Evolutionary conservation across 2,329 filamentous ascomycete genomes (phyloP).

Genomic region (Tolypocladium sp.): DNA sequence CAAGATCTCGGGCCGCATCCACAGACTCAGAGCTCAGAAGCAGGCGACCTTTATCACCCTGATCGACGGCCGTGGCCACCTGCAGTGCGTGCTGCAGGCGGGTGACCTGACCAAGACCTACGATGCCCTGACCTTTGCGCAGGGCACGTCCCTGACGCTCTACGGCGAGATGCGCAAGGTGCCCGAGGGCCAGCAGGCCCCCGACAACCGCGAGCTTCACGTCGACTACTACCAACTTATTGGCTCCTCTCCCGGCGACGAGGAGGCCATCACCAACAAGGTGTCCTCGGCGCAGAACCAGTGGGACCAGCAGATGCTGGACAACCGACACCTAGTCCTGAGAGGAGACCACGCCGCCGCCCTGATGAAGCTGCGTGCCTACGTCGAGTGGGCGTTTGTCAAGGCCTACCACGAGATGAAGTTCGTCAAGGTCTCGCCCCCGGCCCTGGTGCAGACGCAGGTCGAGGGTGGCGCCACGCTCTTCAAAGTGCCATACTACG

Average conservation of each 20-base stretch:
- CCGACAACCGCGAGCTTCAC: slow-evolving; percentile 78
- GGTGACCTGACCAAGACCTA: slow-evolving; percentile 86
- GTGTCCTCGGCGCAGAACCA: slow-evolving; percentile 33
- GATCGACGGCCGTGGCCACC: slow-evolving; percentile 58
- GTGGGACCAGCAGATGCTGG: slow-evolving; percentile 53
- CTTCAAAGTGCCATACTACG: slow-evolving; percentile 85
- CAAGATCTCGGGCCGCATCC: slow-evolving; percentile 71
- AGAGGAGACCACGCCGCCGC: slow-evolving; percentile 77
- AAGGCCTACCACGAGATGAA: slow-evolving; percentile 67
- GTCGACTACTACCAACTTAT: slow-evolving; percentile 83
- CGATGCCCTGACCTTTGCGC: slow-evolving; percentile 75
- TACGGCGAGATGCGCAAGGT: slow-evolving; percentile 78
- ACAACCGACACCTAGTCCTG: slow-evolving; percentile 76
- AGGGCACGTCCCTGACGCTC: slow-evolving; percentile 79
- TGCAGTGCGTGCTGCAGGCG: slow-evolving; percentile 33
- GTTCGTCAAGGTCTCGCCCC: slow-evolving; percentile 77
- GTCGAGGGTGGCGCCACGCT: slow-evolving; percentile 88
- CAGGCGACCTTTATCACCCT: slow-evolving; percentile 81
- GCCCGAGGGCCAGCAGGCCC: slow-evolving; percentile 67
- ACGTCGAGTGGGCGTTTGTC: slow-evolving; percentile 73
- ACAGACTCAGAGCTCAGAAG: slow-evolving; percentile 74
- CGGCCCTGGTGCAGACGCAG: slow-evolving; percentile 88
- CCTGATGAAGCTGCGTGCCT: slow-evolving; percentile 78
- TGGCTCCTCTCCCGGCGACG: slow-evolving; percentile 71
- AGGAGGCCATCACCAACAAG: slow-evolving; percentile 84